Evolutionary conservation across 108 stramenopile species (phyloP), one percentile per base, ranked within the genome.

Genomic region (Cyclostephanos tholiformis): DNA sequence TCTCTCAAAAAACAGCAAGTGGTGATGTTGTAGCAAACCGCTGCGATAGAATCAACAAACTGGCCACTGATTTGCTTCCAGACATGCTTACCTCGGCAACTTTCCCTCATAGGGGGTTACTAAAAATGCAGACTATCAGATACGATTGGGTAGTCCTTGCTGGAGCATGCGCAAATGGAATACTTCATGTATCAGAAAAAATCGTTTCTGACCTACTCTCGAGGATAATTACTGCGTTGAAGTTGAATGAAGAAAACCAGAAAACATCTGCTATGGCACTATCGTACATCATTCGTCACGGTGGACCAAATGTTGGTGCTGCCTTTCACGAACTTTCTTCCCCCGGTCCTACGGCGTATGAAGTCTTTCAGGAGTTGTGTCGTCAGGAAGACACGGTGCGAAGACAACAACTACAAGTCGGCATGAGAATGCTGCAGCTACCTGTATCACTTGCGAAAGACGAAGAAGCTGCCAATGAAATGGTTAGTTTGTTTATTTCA

Each of bases 91-190:
- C 67, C 17, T 80, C 83, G 11, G 72, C 83, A 44, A 76, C 48
- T n/a, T 68, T 79, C 13, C 16, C n/a, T 6, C 17, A 10, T 44
- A 3, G 35, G 36, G 32, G 61, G 19, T 44, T 59, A 25, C 36
- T 57, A 4, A 76, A 52, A 19, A 59, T 58, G 36, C 23, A 72
- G 27, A 6, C 32, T 53, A 51, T 50, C 22, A 71, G 80, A 4
- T 78, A 71, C 65, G 84, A 84, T 48, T 82, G 80, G 80, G 72
- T 78, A 50, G 56, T 69, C 16, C 68, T 84, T 11, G 76, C 84
- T 17, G 43, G 52, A 22, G 84, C 84, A 73, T 84, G 84, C 55
- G 75, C 77, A 19, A 75, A 75, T 65, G 82, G 82, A 50, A 27
- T 52, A 44, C 25, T 35, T 12, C 27, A 64, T 29, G 67, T 75